phyloP scores from a whole-genome alignment of 2,329 filamentous ascomycete genomes.

The Pleurostoma richardsiae region DNA sequence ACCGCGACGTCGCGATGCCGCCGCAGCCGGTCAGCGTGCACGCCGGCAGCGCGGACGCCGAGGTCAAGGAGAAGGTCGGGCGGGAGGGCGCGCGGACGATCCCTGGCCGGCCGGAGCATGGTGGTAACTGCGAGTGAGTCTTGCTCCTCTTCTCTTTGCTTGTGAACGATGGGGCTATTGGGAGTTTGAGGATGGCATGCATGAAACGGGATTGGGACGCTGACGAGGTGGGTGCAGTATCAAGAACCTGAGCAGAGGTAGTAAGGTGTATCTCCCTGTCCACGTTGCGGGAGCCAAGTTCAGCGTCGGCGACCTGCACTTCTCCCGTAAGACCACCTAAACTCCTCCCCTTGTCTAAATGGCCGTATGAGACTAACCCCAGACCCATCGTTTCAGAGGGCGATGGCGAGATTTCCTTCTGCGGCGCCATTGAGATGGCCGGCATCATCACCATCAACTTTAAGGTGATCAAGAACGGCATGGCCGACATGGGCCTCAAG shows the following conservation, averaged over 20 bases:
- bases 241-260: constrained; percentile 76
- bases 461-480: constrained; percentile 76
- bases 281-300: constrained; percentile 87
- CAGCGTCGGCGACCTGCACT: constrained; percentile 83
- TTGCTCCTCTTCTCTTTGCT: too few species aligned
- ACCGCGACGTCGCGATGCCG: constrained; percentile 70
- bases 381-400: constrained; percentile 47
- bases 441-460: constrained; percentile 89
- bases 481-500: constrained; percentile 70
- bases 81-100: constrained; percentile 80
- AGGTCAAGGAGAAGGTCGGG: constrained; percentile 62
- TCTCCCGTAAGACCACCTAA: constrained; percentile 47
- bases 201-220: background rate
- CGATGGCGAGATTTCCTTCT: constrained; percentile 87
- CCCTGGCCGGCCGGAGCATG: constrained; percentile 78
- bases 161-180: too few species aligned
- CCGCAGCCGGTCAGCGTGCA: constrained; percentile 70
- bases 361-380: background rate
- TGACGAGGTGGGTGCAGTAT: constrained; percentile 35
- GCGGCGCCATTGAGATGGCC: constrained; percentile 90
- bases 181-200: too few species aligned
- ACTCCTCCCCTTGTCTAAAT: background rate
- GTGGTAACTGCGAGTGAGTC: constrained; percentile 72
- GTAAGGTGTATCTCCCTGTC: constrained; percentile 81
- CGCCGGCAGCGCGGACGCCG: constrained; percentile 57